These are phyloP conservation scores for Viola pubescens DNA, from an alignment of 441 rosid species.

Conservation along the genomic window DNA sequence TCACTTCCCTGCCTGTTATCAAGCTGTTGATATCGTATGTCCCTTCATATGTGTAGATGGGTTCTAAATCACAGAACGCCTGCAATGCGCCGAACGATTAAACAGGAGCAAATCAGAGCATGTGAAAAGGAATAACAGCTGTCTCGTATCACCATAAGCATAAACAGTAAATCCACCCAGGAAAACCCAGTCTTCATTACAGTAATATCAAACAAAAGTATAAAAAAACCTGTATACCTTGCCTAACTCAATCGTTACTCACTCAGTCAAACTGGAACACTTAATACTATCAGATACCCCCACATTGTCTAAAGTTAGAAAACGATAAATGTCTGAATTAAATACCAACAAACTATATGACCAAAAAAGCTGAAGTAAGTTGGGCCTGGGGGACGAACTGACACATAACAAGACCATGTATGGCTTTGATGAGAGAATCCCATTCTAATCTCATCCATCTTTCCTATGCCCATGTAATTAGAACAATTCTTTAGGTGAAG, in stretches of 20 bases:
- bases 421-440: background rate
- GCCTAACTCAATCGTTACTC: too few species aligned
- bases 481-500: background rate
- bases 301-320: too few species aligned
- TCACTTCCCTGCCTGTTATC: slow-evolving; percentile 78
- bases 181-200: too few species aligned
- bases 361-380: too few species aligned
- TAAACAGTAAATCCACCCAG: background rate
- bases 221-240: too few species aligned
- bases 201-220: too few species aligned
- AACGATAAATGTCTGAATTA: too few species aligned
- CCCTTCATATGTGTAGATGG: slow-evolving; percentile 87
- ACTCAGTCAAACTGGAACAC: too few species aligned
- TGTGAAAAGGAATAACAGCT: background rate
- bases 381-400: too few species aligned
- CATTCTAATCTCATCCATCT: background rate
- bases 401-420: background rate
- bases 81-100: slow-evolving; percentile 23
- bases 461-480: background rate
- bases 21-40: slow-evolving; percentile 82
- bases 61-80: slow-evolving; percentile 98
- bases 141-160: background rate
- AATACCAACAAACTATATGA: too few species aligned
- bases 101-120: background rate
- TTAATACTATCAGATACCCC: too few species aligned